Evolutionary conservation across 2,329 filamentous ascomycete genomes (phyloP), one percentile per base, ranked within the genome.

Genomic region (Trichoderma breve): DNA sequence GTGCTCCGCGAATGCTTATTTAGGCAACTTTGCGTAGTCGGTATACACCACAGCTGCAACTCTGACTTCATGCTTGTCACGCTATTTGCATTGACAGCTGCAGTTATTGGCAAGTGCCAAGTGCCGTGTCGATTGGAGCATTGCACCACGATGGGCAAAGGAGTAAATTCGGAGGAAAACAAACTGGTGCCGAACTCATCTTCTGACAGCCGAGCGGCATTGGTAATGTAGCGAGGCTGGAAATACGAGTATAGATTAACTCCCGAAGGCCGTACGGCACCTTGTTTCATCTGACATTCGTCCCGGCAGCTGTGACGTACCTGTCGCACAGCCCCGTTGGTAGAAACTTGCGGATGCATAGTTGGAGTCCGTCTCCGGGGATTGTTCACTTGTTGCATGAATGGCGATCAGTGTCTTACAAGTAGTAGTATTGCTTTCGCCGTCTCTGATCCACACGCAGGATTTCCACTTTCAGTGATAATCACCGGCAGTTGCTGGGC

Each of bases 21-120:
- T 67, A 57, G 64, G 64, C 64, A 67, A 67, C 47, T 57, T 32
- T 67, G 30, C 32, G 64, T 28, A 67, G 30, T n/a, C 55, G 30
- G 47, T 57, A 57, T 51, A 32, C 39, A 43, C 39, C 39, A 43
- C 30, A 15, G 7, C 14, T 28, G 47, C 47, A 18, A 14, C 30
- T 26, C 30, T n/a, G 21, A 26, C 24, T 39, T 34, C 18, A 18
- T 57, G 7, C 53, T 30, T 15, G 57, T 12, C 57, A 60, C 57
- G n/a, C 30, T 11, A 57, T 57, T 18, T 30, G 14, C 26, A n/a
- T 30, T 30, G 26, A 30, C 26, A 30, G 53, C 14, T 15, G 53
- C 53, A 57, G 26, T 28, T 30, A 57, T 57, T 15, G 26, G 15
- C 7, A 57, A 7, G n/a, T 51, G 43, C n/a, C 6, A 57, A 6